Base-by-base conservation (phyloP, 2,329 filamentous ascomycete species). In the Grosmannia clavigera region DNA sequence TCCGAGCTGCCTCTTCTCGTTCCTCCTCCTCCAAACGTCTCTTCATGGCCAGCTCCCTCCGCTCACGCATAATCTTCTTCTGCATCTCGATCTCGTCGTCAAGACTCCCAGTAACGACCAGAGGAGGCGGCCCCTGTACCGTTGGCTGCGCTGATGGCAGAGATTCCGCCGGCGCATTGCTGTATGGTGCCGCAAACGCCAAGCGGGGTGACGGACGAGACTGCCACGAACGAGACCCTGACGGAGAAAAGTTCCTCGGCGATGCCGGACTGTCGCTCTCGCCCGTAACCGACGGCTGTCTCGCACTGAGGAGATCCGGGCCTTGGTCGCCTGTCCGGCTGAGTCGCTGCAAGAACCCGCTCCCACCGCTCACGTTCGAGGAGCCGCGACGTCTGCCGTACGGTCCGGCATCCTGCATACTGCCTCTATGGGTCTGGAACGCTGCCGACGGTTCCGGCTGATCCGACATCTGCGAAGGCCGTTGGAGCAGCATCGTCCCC, bases 281-380 rank as follows among this genome's bases (percentile, higher is more conserved):
- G 25, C 73, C 77, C 27, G 76, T 73, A 33, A 81, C 68, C 1
- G 82, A 82, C 31, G 73, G 73, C 62, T 79, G 73, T 25, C 78
- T 75, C 19, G 72, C 71, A 59, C 72, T 73, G 14, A 76, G 65
- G 29, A 76, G 63, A 7, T 82, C 78, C 0, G 72, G 72, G 57
- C 64, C 40, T 51, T 71, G 69, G 50, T 81, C 78, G 29, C 70
- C 71, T 7, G 71, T 71, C 64, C 77, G 80, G 46, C 70, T 70
- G 43, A 75, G 65, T 43, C 87, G 83, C 65, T 86, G 81, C 66
- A 80, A 79, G 64, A 85, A 82, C 46, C 82, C 79, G 70, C 90
- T 95, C 61, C 88, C 88, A 60, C 90, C 91, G 70, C 92, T 96
- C 50, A 95, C 87, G 68, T 91, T 95, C 2, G 92, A 97, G 19